A percentile compares a stretch with the other conserved stretches of the same genome.
Evolutionary conservation across 176 grass and related monocot genomes (phyloP).

Genomic region (Bonia amplexicaulis): DNA sequence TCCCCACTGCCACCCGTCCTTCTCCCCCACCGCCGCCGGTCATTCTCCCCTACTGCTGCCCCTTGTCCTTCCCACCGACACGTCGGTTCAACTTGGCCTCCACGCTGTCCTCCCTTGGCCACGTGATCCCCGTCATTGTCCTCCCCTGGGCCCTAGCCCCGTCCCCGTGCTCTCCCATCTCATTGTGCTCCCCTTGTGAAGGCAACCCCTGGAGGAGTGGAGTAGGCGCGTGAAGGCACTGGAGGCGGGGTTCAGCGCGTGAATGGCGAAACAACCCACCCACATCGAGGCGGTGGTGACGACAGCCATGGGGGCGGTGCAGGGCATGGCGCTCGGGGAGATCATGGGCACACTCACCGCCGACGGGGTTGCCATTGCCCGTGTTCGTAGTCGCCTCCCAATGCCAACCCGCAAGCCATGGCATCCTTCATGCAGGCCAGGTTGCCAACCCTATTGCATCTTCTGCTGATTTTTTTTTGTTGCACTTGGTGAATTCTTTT

Average conservation of each 20-base stretch:
- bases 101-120: no score
- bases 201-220: slow-evolving; percentile 31
- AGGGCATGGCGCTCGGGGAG: slow-evolving; percentile 53
- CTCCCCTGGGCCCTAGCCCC: no score
- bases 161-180: no score
- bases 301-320: slow-evolving; percentile 50
- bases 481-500: neutral
- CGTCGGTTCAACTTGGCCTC: no score
- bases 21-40: no score
- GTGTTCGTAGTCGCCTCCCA: slow-evolving; percentile 36
- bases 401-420: slow-evolving; percentile 52
- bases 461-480: neutral
- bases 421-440: slow-evolving; percentile 65
- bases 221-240: slow-evolving; percentile 31
- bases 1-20: no score
- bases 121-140: no score
- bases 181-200: no score
- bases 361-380: slow-evolving; percentile 40
- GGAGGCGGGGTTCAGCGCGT: slow-evolving; percentile 53
- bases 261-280: slow-evolving; percentile 68
- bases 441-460: slow-evolving; percentile 18
- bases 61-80: no score
- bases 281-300: slow-evolving; percentile 59
- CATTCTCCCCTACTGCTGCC: no score
- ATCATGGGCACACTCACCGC: slow-evolving; percentile 57